Evolutionary conservation across 345 rosid genomes (phyloP), one percentile per base, ranked within the genome.

Genomic region (Salix viminalis): DNA sequence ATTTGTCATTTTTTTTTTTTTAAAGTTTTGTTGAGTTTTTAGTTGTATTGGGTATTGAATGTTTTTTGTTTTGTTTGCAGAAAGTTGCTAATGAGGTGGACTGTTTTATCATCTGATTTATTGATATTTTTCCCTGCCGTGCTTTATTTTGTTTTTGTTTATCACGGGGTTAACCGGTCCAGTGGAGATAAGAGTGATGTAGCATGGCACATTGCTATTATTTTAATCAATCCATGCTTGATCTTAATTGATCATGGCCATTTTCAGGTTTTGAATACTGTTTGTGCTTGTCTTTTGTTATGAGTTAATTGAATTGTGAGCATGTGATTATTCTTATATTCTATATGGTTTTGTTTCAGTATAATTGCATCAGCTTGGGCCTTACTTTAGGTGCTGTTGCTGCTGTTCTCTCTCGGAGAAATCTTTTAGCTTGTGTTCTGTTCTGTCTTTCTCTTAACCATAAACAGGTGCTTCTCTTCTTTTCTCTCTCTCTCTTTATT

Each of bases 341-440:
- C 73, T 60, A 13, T 42, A 37, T 34, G 58, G 60, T 82, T 74
- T 21, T 79, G 32, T 82, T 84, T 84, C 90, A 94, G 98, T 96
- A 86, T 75, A 94, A 96, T 24, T 96, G 94, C 80, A 96, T 96
- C 86, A 96, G 98, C 82, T 89, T 96, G 90, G 98, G 97, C 76
- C 87, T 96, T 52, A 85, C 91, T 3, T 7, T 90, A 19, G 97
- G 89, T 71, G 99, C 99, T 71, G 79, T 90, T 82, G 94, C 95
- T 79, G 92, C 98, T 26, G 80, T 90, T 62, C 90, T 94, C 50
- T 87, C 90, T 61, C 85, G 88, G 79, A 88, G 80, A 39, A 90
- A 94, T 80, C 85, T 89, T 69, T 70, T 86, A 68, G 92, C 88
- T 72, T 86, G 87, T 78, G 85, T 85, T 58, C 85, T 96, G 44